Percentiles rank a stretch among this genome's conserved stretches.
phyloP scores from a whole-genome alignment of 2,329 filamentous ascomycete species.

The Monosporascus sp. region DNA sequence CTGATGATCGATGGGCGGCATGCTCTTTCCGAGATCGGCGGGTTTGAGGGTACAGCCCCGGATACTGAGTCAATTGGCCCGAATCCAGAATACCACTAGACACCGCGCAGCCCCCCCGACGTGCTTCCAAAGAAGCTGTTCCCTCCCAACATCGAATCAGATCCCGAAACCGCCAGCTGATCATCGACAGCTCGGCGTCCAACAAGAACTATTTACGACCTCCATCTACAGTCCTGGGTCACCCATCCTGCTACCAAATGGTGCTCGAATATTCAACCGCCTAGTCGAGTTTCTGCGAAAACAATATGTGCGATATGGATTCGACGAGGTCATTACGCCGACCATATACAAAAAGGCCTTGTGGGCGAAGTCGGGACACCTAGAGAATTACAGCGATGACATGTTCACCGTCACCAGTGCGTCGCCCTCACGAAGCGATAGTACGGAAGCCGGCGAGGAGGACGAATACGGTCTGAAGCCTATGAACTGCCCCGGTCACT shows the following conservation, averaged over 20 bases:
- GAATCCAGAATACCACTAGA: slow-evolving; percentile 4
- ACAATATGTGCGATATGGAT: slow-evolving; percentile 80
- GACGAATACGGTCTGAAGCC: slow-evolving; percentile 67
- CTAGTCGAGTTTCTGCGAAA: slow-evolving; percentile 75
- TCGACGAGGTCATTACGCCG: slow-evolving; percentile 82
- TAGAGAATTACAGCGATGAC: slow-evolving; percentile 85
- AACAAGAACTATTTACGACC: slow-evolving; percentile 73
- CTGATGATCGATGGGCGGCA: slow-evolving; percentile 14
- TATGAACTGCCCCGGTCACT: slow-evolving; percentile 98
- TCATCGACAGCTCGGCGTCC: slow-evolving; percentile 54
- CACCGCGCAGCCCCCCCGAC: slow-evolving; percentile 2
- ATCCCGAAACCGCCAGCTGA: slow-evolving; percentile 34
- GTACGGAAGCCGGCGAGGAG: slow-evolving; percentile 21
- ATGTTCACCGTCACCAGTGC: slow-evolving; percentile 77
- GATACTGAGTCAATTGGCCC: slow-evolving; percentile 8
- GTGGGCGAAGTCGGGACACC: slow-evolving; percentile 81
- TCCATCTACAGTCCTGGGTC: slow-evolving; percentile 79
- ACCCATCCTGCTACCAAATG: slow-evolving; percentile 77
- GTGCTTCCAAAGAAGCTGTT: slow-evolving; percentile 15
- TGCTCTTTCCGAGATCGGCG: slow-evolving; percentile 18
- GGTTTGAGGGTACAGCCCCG: slow-evolving; percentile 6
- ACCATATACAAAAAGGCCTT: slow-evolving; percentile 86
- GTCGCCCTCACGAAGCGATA: slow-evolving; percentile 33
- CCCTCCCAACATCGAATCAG: slow-evolving; percentile 23
- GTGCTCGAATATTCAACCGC: slow-evolving; percentile 77